Evolutionary conservation across 73 alveolate species (phyloP), one percentile per base, ranked within the genome.

Genomic region (Halteria grandinella): DNA sequence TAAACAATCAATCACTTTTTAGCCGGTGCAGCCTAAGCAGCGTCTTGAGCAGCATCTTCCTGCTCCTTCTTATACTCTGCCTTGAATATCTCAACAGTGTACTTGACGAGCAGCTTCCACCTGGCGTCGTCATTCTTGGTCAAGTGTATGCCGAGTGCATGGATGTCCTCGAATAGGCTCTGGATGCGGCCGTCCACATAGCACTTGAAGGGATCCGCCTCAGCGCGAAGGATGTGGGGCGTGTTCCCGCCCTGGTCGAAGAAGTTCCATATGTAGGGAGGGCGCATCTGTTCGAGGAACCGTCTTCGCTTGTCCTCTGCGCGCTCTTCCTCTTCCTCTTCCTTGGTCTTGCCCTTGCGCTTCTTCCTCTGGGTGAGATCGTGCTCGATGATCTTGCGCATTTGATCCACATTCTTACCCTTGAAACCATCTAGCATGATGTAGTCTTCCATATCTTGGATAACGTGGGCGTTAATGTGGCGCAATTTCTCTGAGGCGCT

Each of bases 241-340:
- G 14, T 18, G 18, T 72, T 55, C 14, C 29, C 73, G 8, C 33
- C 52, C 21, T 32, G 53, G 21, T 55, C 52, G 20, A 52, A 52
- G 85, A 72, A 72, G 62, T 72, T 72, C 85, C 85, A 72, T n/a
- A 18, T 33, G 36, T 53, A 52, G 0, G 85, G 85, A 29, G 85
- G 85, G 14, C 85, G 11, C 1, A 52, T 43, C 1, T 44, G 24
- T 20, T 52, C 58, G 48, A 48, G 34, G 54, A 72, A 72, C 21
- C 34, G 14, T 45, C 74, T 72, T 37, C 29, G 32, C 43, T 72
- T 72, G 18, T 31, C 43, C 1, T 20, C 52, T 6, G 28, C 73
- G 29, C 28, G n/a, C 48, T 52, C 72, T 33, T 51, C 33, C 1
- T 72, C 62, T 1, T 15, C 15, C 1, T 34, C 74, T 10, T 34